A percentile compares a stretch with the other conserved stretches of the same genome.
Evolutionary conservation across 2,329 filamentous ascomycete species (phyloP).

Genomic region (Aspergillus ustus): DNA sequence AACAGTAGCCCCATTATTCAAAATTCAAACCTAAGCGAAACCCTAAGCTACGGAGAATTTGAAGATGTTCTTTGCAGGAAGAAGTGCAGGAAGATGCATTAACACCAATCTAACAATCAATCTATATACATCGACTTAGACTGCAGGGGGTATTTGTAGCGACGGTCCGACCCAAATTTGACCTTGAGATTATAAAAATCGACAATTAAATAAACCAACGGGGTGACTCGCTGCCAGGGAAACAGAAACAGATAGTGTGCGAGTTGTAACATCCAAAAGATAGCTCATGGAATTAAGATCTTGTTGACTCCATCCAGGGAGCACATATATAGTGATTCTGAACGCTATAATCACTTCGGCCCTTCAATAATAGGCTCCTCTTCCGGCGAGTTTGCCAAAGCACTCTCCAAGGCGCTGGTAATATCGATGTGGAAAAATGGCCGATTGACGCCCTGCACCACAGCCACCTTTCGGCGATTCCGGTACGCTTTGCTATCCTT

Average conservation of each 20-base stretch:
- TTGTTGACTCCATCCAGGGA: slow-evolving; percentile 25
- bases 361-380: slow-evolving; percentile 15
- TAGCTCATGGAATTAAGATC: background rate
- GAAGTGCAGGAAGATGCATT: background rate
- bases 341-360: background rate
- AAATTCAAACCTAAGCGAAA: too few relatives aligned
- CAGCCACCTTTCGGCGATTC: slow-evolving; percentile 54
- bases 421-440: slow-evolving; percentile 95
- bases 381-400: slow-evolving; percentile 74
- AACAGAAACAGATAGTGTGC: background rate
- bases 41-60: too few relatives aligned
- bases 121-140: slow-evolving; percentile 19
- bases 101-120: slow-evolving; percentile 16
- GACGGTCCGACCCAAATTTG: slow-evolving; percentile 1
- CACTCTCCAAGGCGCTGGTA: slow-evolving; percentile 84
- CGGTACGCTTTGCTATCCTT: slow-evolving; percentile 54
- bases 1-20: too few relatives aligned
- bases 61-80: background rate
- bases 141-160: slow-evolving; percentile 19
- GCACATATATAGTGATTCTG: slow-evolving; percentile 1
- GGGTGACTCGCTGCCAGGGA: background rate
- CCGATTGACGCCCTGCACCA: slow-evolving; percentile 83
- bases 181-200: background rate
- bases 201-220: background rate
- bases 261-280: background rate